Conservation (phyloP, 2,329 filamentous ascomycete species). For the Penicillium digitatum region DNA sequence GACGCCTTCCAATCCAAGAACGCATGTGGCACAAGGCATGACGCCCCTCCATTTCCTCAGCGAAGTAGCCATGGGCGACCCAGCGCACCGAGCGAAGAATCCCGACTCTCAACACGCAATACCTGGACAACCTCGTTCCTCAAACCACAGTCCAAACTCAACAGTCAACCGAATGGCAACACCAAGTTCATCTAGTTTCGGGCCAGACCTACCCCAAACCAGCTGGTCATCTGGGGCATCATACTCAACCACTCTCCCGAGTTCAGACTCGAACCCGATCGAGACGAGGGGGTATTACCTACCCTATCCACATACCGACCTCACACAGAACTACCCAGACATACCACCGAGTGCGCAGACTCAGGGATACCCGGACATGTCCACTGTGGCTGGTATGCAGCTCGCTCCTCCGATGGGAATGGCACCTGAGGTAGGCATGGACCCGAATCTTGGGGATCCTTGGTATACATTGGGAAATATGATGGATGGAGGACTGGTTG, state of each 20-base stretch:
- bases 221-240: slow-evolving; percentile 15
- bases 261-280: slow-evolving; percentile 5
- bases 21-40: slow-evolving; percentile 21
- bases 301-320: slow-evolving; percentile 6
- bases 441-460: slow-evolving; percentile 28
- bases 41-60: slow-evolving; percentile 38
- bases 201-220: slow-evolving; percentile 2
- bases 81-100: slow-evolving; percentile 12
- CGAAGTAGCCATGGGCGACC: slow-evolving; percentile 42
- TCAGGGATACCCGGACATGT: slow-evolving; percentile 19
- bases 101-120: neutral
- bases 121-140: neutral
- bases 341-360: slow-evolving; percentile 1
- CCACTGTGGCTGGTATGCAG: slow-evolving; percentile 13
- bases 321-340: slow-evolving; percentile 10
- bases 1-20: neutral
- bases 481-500: slow-evolving; percentile 34
- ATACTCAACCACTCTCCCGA: slow-evolving; percentile 9
- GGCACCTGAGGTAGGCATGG: slow-evolving; percentile 26
- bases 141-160: neutral
- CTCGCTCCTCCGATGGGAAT: slow-evolving; percentile 22
- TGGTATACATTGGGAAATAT: slow-evolving; percentile 32
- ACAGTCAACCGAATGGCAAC: slow-evolving; percentile 4
- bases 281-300: slow-evolving; percentile 8
- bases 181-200: neutral